Conservation (phyloP, 164 flowering plant species). For the Liquidambar formosana region DNA sequence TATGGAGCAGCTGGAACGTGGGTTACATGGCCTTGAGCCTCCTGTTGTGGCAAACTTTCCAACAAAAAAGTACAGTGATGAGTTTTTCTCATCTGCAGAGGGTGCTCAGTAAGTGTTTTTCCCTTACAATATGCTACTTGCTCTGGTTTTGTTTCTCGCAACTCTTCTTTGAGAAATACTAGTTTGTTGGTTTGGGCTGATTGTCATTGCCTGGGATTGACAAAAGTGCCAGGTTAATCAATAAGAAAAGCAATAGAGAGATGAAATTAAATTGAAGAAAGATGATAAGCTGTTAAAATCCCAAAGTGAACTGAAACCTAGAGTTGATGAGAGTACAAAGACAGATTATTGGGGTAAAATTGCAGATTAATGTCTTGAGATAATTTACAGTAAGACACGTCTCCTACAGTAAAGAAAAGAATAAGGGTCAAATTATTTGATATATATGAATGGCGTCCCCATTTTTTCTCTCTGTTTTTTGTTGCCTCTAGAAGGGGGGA, state of each 20-base stretch:
- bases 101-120: conserved; percentile 70
- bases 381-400: background rate
- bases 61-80: conserved; percentile 68
- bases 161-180: background rate
- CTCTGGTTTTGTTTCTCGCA: background rate
- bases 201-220: too few relatives aligned
- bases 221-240: too few relatives aligned
- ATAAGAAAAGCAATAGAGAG: too few relatives aligned
- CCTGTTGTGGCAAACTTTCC: conserved; percentile 73
- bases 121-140: background rate
- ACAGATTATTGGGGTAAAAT: background rate
- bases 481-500: background rate
- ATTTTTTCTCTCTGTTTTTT: background rate
- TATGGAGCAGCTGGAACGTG: conserved; percentile 70
- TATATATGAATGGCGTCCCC: background rate
- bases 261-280: too few relatives aligned
- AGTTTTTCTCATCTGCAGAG: conserved; percentile 50
- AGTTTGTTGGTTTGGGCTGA: too few relatives aligned
- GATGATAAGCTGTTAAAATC: too few relatives aligned
- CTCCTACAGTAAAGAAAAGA: background rate
- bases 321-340: too few relatives aligned
- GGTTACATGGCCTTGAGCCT: conserved; percentile 82
- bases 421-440: background rate
- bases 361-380: background rate
- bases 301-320: too few relatives aligned